phyloP scores from a whole-genome alignment of 2,329 filamentous ascomycete species.

The Calonectria honghensis region DNA sequence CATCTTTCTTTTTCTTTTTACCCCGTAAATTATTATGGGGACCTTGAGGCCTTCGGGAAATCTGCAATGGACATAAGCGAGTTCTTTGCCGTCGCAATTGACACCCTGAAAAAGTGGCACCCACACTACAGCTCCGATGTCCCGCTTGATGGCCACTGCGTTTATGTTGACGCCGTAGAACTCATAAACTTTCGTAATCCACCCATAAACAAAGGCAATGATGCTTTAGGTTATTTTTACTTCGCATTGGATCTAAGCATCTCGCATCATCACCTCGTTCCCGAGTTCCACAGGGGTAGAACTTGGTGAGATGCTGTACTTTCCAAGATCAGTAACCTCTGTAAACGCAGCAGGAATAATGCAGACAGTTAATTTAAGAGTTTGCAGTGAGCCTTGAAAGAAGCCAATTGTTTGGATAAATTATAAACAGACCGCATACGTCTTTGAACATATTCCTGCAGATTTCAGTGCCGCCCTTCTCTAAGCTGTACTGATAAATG shows the following conservation, averaged over 20 bases:
- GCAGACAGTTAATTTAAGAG: not conserved
- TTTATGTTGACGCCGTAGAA: not conserved
- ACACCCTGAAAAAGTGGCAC: not conserved
- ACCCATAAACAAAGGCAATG: not conserved
- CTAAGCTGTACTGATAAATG: not conserved
- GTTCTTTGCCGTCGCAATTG: not conserved
- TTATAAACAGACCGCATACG: not conserved
- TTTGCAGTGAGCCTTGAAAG: not conserved
- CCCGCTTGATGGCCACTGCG: not conserved
- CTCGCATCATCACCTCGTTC: not conserved
- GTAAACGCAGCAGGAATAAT: not conserved
- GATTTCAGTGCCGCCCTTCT: no score
- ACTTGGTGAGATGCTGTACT: not conserved
- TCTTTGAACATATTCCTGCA: no score
- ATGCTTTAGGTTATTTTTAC: not conserved
- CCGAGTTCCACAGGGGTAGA: not conserved
- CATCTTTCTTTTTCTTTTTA: not conserved
- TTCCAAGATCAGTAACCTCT: not conserved
- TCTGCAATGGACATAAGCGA: not conserved
- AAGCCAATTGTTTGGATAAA: not conserved
- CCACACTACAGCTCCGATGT: not conserved
- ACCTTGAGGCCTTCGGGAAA: not conserved
- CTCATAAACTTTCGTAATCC: not conserved
- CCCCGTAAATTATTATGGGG: not conserved
- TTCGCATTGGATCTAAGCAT: not conserved